Percentiles rank a stretch among this genome's conserved stretches.
Evolutionary conservation across 2,329 filamentous ascomycete genomes (phyloP).

Genomic region (Sclerotiophoma versabilis): DNA sequence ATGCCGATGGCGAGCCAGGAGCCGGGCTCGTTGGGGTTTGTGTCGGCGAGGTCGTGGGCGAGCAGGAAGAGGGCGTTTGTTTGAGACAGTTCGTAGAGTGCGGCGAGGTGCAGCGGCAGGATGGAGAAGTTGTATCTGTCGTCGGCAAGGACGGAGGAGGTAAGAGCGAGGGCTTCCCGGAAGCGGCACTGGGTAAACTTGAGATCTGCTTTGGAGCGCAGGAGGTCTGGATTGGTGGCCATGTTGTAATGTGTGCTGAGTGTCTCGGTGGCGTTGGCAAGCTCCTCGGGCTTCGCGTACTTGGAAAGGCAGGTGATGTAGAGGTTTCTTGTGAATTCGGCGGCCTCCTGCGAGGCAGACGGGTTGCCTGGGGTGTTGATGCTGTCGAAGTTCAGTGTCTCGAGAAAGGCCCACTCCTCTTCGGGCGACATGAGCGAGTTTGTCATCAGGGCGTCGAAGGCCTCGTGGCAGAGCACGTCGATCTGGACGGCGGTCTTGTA

Average conservation of each 20-base stretch:
- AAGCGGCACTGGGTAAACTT: slow-evolving; percentile 96
- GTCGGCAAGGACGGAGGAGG: slow-evolving; percentile 78
- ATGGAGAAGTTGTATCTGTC: slow-evolving; percentile 90
- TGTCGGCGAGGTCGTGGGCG: slow-evolving; percentile 90
- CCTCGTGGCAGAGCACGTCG: slow-evolving; percentile 97
- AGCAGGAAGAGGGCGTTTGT: slow-evolving; percentile 91
- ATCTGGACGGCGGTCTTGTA: slow-evolving; percentile 98
- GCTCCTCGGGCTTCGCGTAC: slow-evolving; percentile 84
- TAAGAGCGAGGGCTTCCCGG: slow-evolving; percentile 83
- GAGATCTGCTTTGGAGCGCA: slow-evolving; percentile 87
- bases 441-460: slow-evolving; percentile 96
- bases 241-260: slow-evolving; percentile 94
- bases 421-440: slow-evolving; percentile 90
- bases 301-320: slow-evolving; percentile 96
- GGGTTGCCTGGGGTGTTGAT: slow-evolving; percentile 71
- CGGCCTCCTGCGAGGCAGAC: slow-evolving; percentile 80
- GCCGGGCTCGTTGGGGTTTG: slow-evolving; percentile 87
- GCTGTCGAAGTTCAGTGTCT: slow-evolving; percentile 88
- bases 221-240: slow-evolving; percentile 83
- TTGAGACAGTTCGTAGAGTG: slow-evolving; percentile 83
- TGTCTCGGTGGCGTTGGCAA: slow-evolving; percentile 85
- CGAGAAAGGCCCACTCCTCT: slow-evolving; percentile 88
- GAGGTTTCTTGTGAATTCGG: slow-evolving; percentile 92
- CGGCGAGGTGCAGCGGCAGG: slow-evolving; percentile 90
- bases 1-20: slow-evolving; percentile 94